Conservation (phyloP, 257 asterid genomes). For the Przewalskia tangutica region DNA sequence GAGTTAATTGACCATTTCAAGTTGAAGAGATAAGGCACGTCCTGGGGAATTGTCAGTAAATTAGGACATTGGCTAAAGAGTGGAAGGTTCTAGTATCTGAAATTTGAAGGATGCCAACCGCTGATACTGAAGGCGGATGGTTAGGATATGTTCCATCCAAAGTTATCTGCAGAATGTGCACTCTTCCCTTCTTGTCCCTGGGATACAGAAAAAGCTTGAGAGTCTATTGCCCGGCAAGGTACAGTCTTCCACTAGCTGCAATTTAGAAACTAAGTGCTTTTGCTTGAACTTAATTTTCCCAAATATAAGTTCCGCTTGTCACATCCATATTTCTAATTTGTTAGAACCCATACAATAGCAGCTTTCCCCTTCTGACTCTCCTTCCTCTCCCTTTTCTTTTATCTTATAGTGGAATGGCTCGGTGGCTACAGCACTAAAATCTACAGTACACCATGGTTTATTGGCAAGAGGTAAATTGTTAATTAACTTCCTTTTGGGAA, state of each 20-base stretch:
- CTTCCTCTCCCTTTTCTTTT: not conserved
- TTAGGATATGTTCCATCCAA: slow-evolving; percentile 52
- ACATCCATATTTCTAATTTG: too few relatives aligned
- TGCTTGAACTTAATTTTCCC: not conserved
- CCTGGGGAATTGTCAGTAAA: slow-evolving; percentile 27
- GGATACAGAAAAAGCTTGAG: slow-evolving; percentile 1
- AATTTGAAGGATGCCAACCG: slow-evolving; percentile 31
- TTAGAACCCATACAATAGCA: not conserved
- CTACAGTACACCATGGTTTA: not conserved
- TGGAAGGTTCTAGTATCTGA: not conserved
- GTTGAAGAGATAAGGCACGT: slow-evolving; percentile 43
- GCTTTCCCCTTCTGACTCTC: not conserved
- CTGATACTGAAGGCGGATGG: slow-evolving; percentile 54
- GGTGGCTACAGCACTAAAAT: not conserved
- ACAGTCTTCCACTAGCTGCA: not conserved
- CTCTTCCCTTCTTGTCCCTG: slow-evolving; percentile 64
- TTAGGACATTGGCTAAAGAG: not conserved
- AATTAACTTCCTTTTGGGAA: too few relatives aligned
- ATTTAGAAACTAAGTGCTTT: not conserved
- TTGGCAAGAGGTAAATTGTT: not conserved
- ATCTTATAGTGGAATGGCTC: not conserved
- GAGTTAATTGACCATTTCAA: slow-evolving; percentile 54
- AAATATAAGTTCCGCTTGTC: too few relatives aligned
- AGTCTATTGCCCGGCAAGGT: not conserved
- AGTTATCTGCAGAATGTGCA: slow-evolving; percentile 45